phyloP scores from a whole-genome alignment of 768 basidiomycete species.

The Lentinula sp. region DNA sequence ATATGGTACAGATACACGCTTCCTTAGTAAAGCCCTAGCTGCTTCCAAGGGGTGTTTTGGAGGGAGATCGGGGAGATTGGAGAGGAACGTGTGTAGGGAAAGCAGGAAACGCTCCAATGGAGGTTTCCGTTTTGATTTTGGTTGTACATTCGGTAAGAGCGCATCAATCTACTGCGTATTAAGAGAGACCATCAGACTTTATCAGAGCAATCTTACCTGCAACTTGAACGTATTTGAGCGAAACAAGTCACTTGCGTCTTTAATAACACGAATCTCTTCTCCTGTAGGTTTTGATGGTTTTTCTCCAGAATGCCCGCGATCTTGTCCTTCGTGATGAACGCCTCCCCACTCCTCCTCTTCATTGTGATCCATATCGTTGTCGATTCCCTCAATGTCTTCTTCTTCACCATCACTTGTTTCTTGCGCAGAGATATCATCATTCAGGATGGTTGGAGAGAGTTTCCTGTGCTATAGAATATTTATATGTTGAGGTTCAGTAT shows the following conservation, averaged over 20 bases:
- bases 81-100: conserved; percentile 59
- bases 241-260: conserved; percentile 70
- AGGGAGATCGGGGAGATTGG: conserved; percentile 47
- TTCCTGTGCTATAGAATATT: neutral
- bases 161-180: conserved; percentile 58
- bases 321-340: conserved; percentile 7
- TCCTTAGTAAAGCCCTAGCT: conserved; percentile 44
- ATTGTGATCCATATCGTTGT: neutral
- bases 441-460: conserved; percentile 2
- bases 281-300: conserved; percentile 51
- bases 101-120: conserved; percentile 66
- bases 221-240: conserved; percentile 80
- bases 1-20: conserved; percentile 61
- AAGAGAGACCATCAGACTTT: neutral
- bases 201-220: conserved; percentile 44
- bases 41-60: conserved; percentile 67
- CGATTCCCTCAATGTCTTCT: conserved; percentile 7
- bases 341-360: conserved; percentile 14
- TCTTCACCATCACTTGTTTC: conserved; percentile 2
- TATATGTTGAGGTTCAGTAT: neutral
- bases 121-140: conserved; percentile 50
- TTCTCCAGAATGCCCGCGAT: conserved; percentile 1
- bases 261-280: conserved; percentile 64
- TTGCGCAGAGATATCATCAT: neutral
- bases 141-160: conserved; percentile 69